Evolutionary conservation across 2,329 filamentous ascomycete genomes (phyloP).

Genomic region (Fusarium sp.): DNA sequence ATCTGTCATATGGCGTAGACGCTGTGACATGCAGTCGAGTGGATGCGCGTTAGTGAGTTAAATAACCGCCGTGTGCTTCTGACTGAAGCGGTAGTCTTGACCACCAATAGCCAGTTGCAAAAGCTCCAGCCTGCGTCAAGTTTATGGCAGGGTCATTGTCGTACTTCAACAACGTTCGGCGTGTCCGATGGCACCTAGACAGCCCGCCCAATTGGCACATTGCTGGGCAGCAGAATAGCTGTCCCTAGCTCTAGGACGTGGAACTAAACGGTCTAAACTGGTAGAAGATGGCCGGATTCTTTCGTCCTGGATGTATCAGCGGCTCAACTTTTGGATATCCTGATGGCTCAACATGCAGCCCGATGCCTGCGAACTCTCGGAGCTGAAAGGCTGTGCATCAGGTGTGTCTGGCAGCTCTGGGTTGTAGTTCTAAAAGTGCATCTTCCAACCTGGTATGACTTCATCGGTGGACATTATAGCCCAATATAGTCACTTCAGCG

Average conservation of each 20-base stretch:
- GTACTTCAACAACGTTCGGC: background rate
- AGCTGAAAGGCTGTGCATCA: conserved; percentile 9
- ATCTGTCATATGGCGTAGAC: conserved; percentile 3
- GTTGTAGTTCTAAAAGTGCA: conserved; percentile 3
- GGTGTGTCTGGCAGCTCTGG: conserved; percentile 9
- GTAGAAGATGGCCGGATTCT: background rate
- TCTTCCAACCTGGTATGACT: conserved; percentile 9
- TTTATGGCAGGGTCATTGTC: background rate
- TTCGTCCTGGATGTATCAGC: background rate
- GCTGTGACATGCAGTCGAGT: background rate
- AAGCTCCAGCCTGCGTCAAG: background rate
- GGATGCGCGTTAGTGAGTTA: background rate
- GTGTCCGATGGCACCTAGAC: background rate
- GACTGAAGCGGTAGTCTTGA: background rate
- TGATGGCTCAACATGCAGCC: background rate
- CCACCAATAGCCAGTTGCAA: background rate
- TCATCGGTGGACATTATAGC: background rate
- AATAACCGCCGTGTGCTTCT: background rate
- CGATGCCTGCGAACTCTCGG: background rate
- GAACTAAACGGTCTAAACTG: background rate
- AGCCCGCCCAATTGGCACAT: background rate
- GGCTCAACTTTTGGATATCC: background rate
- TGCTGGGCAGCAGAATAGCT: background rate
- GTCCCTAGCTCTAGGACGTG: background rate
- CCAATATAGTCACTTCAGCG: background rate